A percentile compares a stretch with the other conserved stretches of the same genome.
These are phyloP conservation scores for Kregervanrija pseudodelftensis DNA, from an alignment of 805 yeast species.

Conservation along the genomic window DNA sequence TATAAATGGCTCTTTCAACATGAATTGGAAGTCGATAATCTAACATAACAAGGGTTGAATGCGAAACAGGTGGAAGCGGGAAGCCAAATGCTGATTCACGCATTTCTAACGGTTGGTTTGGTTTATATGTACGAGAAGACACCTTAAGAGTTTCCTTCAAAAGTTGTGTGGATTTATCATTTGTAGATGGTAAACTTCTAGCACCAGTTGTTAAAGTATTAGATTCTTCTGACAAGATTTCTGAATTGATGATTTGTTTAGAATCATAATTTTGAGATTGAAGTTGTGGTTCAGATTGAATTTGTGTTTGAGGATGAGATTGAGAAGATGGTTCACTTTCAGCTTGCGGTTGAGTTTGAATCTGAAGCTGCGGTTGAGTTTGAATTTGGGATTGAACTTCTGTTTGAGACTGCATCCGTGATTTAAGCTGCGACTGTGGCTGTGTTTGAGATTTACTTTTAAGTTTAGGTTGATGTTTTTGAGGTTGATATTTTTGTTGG, in stretches of 20 bases:
- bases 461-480: slow-evolving; percentile 1
- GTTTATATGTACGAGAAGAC: slow-evolving; percentile 29
- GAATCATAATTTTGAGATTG: not conserved
- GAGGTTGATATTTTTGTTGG: slow-evolving; percentile 1
- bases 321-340: not conserved
- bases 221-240: not conserved
- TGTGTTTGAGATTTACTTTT: slow-evolving; percentile 8
- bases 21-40: slow-evolving; percentile 88
- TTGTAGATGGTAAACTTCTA: slow-evolving; percentile 3
- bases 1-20: slow-evolving; percentile 91
- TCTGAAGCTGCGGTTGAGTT: slow-evolving; percentile 6
- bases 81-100: slow-evolving; percentile 84
- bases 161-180: slow-evolving; percentile 9
- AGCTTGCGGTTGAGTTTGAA: slow-evolving; percentile 1
- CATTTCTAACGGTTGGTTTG: slow-evolving; percentile 52
- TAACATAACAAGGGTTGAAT: slow-evolving; percentile 70
- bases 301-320: slow-evolving; percentile 3
- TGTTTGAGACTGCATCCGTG: not conserved
- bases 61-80: slow-evolving; percentile 75
- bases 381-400: not conserved
- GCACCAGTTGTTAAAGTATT: not conserved
- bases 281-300: slow-evolving; percentile 3
- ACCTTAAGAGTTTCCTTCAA: slow-evolving; percentile 22
- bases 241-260: not conserved
- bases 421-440: slow-evolving; percentile 4